phyloP scores from a whole-genome alignment of 768 basidiomycete genomes.

The Macrolepiota dolichaula region DNA sequence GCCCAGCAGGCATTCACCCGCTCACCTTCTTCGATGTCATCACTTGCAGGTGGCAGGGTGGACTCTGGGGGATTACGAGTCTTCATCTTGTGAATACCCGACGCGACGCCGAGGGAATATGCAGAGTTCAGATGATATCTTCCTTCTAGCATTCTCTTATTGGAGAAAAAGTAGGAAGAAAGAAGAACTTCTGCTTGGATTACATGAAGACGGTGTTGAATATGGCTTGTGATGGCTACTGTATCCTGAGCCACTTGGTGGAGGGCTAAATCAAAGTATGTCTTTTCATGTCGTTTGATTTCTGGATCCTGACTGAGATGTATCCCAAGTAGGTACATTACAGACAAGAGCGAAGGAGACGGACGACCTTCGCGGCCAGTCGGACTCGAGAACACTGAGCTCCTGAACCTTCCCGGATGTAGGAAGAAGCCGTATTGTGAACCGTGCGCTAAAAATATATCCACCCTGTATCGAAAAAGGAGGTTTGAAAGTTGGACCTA shows the following conservation, averaged over 20 bases:
- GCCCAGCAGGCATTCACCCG: constrained; percentile 35
- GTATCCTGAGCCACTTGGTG: constrained; percentile 29
- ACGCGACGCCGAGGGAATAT: constrained; percentile 30
- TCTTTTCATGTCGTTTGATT: constrained; percentile 24
- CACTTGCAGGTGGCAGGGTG: constrained; percentile 24
- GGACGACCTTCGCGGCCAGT: constrained; percentile 32
- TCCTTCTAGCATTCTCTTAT: constrained; percentile 44
- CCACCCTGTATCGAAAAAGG: constrained; percentile 21
- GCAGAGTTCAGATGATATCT: constrained; percentile 38
- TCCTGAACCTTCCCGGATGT: constrained; percentile 41
- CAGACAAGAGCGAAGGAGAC: constrained; percentile 33
- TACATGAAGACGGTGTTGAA: constrained; percentile 39
- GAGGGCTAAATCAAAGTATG: constrained; percentile 41
- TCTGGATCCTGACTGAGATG: constrained; percentile 27
- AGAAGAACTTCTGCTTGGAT: constrained; percentile 57
- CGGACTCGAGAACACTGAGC: constrained; percentile 26
- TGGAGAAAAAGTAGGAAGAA: constrained; percentile 50
- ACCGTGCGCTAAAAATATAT: constrained; percentile 43
- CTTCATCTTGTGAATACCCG: constrained; percentile 35
- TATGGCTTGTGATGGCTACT: constrained; percentile 35
- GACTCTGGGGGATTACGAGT: constrained; percentile 22
- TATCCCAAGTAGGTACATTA: constrained; percentile 36
- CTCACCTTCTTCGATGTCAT: constrained; percentile 33
- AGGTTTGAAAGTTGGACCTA: constrained; percentile 5
- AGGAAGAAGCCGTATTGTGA: constrained; percentile 59